Percentiles rank a stretch among this genome's conserved stretches.
Conservation (phyloP, 108 stramenopile genomes). For the Pseudonitzschia pungens region DNA sequence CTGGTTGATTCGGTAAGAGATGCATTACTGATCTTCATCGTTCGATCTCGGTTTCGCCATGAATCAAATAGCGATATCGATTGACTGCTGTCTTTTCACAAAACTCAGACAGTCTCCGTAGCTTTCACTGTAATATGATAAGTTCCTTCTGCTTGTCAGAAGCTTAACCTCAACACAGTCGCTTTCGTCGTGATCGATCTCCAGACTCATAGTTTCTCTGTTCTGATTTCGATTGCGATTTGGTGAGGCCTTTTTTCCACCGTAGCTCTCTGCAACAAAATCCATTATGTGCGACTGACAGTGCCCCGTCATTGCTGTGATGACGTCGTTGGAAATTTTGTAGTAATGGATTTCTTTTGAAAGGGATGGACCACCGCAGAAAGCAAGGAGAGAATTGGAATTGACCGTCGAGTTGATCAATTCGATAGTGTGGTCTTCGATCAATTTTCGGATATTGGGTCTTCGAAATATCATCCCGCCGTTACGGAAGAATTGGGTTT, state of each 20-base stretch:
- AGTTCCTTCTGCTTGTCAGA: conserved; percentile 1
- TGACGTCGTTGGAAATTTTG: conserved; percentile 42
- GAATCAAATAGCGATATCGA: not conserved
- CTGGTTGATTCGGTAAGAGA: too few species aligned
- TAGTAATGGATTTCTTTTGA: conserved; percentile 11
- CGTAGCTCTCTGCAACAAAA: conserved; percentile 43
- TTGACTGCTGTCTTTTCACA: not conserved
- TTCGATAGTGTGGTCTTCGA: conserved; percentile 39
- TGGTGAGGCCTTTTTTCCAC: conserved; percentile 18
- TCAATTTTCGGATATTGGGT: conserved; percentile 22
- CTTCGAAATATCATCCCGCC: conserved; percentile 29
- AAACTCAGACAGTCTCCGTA: not conserved
- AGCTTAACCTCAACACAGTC: conserved; percentile 11
- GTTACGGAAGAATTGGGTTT: conserved; percentile 20
- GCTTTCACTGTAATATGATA: not conserved
- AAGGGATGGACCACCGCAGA: conserved; percentile 40
- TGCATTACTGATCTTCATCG: too few species aligned
- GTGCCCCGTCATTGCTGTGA: conserved; percentile 39
- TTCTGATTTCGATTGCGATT: not conserved
- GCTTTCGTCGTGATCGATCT: conserved; percentile 7
- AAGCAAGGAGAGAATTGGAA: conserved; percentile 37
- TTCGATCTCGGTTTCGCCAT: not conserved
- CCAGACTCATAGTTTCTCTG: not conserved
- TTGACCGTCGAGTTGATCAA: conserved; percentile 20
- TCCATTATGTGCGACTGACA: conserved; percentile 39